Evolutionary conservation across 2,329 filamentous ascomycete species (phyloP).

Genomic region (Raffaelea ambrosiae): DNA sequence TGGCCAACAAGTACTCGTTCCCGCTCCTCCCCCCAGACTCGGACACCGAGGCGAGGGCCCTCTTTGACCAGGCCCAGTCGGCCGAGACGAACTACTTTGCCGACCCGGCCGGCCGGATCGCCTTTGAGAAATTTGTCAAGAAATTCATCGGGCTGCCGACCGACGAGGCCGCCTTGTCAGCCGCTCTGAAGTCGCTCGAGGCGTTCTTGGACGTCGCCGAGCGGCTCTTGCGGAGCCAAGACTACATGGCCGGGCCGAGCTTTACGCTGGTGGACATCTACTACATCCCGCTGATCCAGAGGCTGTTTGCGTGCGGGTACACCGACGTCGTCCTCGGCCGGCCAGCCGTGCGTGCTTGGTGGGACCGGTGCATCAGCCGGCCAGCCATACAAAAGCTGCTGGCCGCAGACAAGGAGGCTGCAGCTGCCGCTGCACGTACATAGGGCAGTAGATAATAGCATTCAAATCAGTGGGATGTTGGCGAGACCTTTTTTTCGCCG

Average conservation of each 20-base stretch:
- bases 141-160: slow-evolving; percentile 31
- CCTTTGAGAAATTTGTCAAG: slow-evolving; percentile 37
- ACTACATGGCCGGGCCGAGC: slow-evolving; percentile 34
- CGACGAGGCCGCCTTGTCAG: slow-evolving; percentile 29
- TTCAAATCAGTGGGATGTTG: no score
- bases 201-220: slow-evolving; percentile 34
- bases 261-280: slow-evolving; percentile 37
- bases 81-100: slow-evolving; percentile 34
- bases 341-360: slow-evolving; percentile 30
- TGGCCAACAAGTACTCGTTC: slow-evolving; percentile 35
- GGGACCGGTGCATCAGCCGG: slow-evolving; percentile 27
- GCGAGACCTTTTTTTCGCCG: no score
- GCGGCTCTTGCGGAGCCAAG: slow-evolving; percentile 24
- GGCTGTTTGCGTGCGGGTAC: slow-evolving; percentile 31
- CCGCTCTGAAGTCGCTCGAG: slow-evolving; percentile 27
- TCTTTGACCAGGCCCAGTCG: slow-evolving; percentile 34
- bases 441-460: no score
- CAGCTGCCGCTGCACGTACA: slow-evolving; percentile 9
- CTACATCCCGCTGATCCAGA: slow-evolving; percentile 35
- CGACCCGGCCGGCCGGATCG: slow-evolving; percentile 31
- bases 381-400: slow-evolving; percentile 28
- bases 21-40: slow-evolving; percentile 29
- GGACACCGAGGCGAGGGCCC: slow-evolving; percentile 29
- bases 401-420: slow-evolving; percentile 25
- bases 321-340: slow-evolving; percentile 26